phyloP scores from a whole-genome alignment of 108 stramenopile species.

The Nitzschia sp. region DNA sequence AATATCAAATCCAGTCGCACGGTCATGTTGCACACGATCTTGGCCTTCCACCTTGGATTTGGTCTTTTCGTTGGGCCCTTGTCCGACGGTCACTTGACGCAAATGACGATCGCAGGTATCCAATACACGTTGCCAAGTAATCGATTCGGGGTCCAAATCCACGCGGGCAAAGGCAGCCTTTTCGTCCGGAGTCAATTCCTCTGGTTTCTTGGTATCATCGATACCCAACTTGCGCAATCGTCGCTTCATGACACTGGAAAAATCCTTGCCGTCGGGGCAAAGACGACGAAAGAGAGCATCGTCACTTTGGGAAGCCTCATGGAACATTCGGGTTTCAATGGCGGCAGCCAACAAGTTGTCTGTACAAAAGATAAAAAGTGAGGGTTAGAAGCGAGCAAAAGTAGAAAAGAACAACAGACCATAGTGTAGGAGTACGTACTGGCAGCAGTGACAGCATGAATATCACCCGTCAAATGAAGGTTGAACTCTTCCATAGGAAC shows the following conservation, averaged over 20 bases:
- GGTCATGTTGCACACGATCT: conserved; percentile 62
- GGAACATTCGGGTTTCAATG: conserved; percentile 96
- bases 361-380: conserved; percentile 2
- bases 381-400: not conserved
- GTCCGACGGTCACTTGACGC: conserved; percentile 77
- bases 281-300: conserved; percentile 90
- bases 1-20: conserved; percentile 97
- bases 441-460: conserved; percentile 88
- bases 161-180: conserved; percentile 79
- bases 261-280: conserved; percentile 62
- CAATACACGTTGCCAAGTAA: conserved; percentile 97
- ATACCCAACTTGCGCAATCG: conserved; percentile 91
- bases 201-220: conserved; percentile 66
- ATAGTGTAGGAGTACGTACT: conserved; percentile 5
- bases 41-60: conserved; percentile 52
- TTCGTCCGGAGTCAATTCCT: conserved; percentile 86
- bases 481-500: conserved; percentile 99
- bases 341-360: conserved; percentile 97
- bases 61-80: conserved; percentile 84
- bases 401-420: not conserved
- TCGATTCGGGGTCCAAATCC: conserved; percentile 91
- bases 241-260: conserved; percentile 72
- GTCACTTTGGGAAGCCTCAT: conserved; percentile 89
- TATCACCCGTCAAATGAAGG: conserved; percentile 96
- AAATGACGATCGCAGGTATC: conserved; percentile 98